Percentiles rank a stretch among this genome's conserved stretches.
phyloP scores from a whole-genome alignment of 305 asterid genomes.

The Fraxinus dipetala region DNA sequence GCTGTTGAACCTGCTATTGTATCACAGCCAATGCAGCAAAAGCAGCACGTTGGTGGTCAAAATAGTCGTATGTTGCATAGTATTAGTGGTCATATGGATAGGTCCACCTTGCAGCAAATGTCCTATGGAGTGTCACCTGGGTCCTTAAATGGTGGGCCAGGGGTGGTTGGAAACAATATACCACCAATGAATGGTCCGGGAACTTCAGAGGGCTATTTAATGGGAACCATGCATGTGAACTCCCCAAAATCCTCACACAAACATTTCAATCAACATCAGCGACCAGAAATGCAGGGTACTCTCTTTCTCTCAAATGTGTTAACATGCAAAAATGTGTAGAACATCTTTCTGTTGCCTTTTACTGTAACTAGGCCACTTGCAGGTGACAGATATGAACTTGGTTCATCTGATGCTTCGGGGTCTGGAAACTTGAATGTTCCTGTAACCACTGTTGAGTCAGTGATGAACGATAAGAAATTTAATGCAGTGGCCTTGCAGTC shows the following conservation, averaged over 20 bases:
- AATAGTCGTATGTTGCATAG: slow-evolving; percentile 44
- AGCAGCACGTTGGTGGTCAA: slow-evolving; percentile 47
- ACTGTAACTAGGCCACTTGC: slow-evolving; percentile 31
- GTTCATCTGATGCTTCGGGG: slow-evolving; percentile 55
- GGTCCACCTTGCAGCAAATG: slow-evolving; percentile 43
- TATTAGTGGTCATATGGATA: slow-evolving; percentile 49
- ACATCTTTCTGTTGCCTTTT: slow-evolving; percentile 17
- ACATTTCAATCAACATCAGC: slow-evolving; percentile 62
- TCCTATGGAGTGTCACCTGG: slow-evolving; percentile 40
- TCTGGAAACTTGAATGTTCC: slow-evolving; percentile 64
- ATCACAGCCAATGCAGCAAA: slow-evolving; percentile 48
- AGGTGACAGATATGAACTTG: slow-evolving; percentile 73
- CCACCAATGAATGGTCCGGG: slow-evolving; percentile 38
- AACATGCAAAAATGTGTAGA: background rate
- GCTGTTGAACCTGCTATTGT: slow-evolving; percentile 45
- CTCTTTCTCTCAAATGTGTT: slow-evolving; percentile 26
- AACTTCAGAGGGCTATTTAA: slow-evolving; percentile 53
- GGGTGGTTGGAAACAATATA: slow-evolving; percentile 43
- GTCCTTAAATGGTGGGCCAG: slow-evolving; percentile 40
- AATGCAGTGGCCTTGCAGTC: slow-evolving; percentile 52
- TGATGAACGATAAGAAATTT: slow-evolving; percentile 47
- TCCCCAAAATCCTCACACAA: slow-evolving; percentile 54
- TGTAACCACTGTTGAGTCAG: slow-evolving; percentile 37
- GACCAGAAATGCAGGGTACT: slow-evolving; percentile 60
- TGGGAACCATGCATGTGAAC: slow-evolving; percentile 55